Evolutionary conservation across 139 green algal genomes (phyloP), one percentile per base, ranked within the genome.

Genomic region (Astrephomene gubernaculifera): DNA sequence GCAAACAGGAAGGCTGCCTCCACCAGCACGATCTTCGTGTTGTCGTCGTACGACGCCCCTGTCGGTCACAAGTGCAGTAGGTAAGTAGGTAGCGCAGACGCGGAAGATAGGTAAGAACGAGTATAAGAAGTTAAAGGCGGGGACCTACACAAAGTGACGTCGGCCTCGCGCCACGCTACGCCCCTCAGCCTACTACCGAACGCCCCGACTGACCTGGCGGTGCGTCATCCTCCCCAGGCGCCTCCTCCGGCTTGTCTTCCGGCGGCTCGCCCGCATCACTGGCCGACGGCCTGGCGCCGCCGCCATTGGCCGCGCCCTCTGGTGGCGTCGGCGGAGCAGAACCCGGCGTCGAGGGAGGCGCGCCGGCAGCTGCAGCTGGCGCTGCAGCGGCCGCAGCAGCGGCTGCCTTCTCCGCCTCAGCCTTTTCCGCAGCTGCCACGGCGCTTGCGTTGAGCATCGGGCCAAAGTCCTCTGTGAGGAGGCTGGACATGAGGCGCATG

Each of bases 1-100:
- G 91, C 72, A 74, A 96, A 96, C 52, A 96, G 79, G 85, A 94
- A 92, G 29, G 88, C 60, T 7, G 83, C 85, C 81, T 96, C 91
- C 22, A 94, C 74, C 89, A 92, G 87, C 67, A 89, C 69, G 21
- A 86, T 76, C 85, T 93, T 83, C 36, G 73, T 89, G 25, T 87
- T 69, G 25, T 95, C 92, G 53, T 96, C 88, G 44, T 92, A 64
- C 0, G 78, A 31, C n/a, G 67, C 41, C 4, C 78, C 87, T 79
- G 86, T 27, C 0, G 71, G 49, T 57, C 17, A n/a, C n/a, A n/a
- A n/a, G n/a, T n/a, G n/a, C n/a, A n/a, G n/a, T n/a, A n/a, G n/a
- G n/a, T n/a, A n/a, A n/a, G n/a, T n/a, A n/a, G n/a, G n/a, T n/a
- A n/a, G n/a, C n/a, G n/a, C n/a, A n/a, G n/a, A n/a, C n/a, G n/a